These are phyloP conservation scores for Aegilops speltoides DNA, from an alignment of 176 grass and related monocot species.

Conservation along the genomic window DNA sequence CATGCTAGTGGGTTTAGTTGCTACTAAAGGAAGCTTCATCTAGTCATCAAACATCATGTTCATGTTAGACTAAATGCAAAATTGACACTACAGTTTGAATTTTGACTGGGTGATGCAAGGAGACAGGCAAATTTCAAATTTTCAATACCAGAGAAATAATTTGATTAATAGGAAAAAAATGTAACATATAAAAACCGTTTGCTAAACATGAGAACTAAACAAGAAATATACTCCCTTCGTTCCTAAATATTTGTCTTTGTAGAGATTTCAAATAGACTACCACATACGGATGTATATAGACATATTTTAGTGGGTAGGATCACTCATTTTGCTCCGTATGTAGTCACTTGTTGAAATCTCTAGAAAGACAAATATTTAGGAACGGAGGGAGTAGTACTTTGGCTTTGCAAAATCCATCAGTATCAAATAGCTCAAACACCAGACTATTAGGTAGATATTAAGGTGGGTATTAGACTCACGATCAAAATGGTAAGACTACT, in stretches of 20 bases:
- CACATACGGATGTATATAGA: too few relatives aligned
- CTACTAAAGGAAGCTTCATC: background rate
- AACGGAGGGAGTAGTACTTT: background rate
- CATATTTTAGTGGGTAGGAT: too few relatives aligned
- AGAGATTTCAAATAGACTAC: too few relatives aligned
- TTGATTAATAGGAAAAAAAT: background rate
- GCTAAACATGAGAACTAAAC: background rate
- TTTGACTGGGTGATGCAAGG: background rate
- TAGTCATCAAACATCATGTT: constrained; percentile 4
- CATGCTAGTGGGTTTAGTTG: too few relatives aligned
- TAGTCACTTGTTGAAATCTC: too few relatives aligned
- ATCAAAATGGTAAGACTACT: constrained; percentile 17
- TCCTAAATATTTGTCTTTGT: too few relatives aligned
- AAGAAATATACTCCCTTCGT: background rate
- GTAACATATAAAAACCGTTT: background rate
- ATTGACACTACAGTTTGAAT: background rate
- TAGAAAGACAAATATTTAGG: too few relatives aligned
- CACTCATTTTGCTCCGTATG: too few relatives aligned
- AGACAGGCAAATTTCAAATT: background rate
- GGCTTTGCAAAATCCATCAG: background rate
- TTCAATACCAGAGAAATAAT: background rate
- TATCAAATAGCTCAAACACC: constrained; percentile 20
- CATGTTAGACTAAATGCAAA: constrained; percentile 16
- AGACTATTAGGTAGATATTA: constrained; percentile 13
- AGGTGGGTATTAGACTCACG: background rate